A percentile compares a stretch with the other conserved stretches of the same genome.
Evolutionary conservation across 768 basidiomycete genomes (phyloP).

Genomic region (Trichaptum fuscoviolaceum): DNA sequence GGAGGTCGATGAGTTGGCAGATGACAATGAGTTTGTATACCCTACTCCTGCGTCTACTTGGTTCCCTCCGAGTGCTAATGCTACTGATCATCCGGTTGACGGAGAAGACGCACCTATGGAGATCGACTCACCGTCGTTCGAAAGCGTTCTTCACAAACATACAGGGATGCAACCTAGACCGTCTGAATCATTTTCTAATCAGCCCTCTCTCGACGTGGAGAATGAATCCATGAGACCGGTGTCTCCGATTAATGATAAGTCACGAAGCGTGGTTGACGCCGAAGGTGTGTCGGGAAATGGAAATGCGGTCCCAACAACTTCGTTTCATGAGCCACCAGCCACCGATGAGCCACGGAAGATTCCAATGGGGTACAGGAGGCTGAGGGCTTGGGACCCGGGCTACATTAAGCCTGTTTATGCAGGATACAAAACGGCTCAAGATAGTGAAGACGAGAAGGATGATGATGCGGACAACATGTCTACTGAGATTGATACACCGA

Average conservation of each 20-base stretch:
- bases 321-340: not conserved
- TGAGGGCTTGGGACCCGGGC: not conserved
- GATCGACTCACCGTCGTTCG: not conserved
- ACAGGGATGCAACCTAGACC: not conserved
- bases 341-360: not conserved
- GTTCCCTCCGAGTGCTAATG: not conserved
- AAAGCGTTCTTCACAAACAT: not conserved
- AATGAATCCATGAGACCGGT: not conserved
- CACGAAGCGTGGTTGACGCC: not conserved
- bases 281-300: not conserved
- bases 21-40: not conserved
- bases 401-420: not conserved
- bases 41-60: not conserved
- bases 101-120: not conserved
- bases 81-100: not conserved
- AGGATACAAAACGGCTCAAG: not conserved
- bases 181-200: not conserved
- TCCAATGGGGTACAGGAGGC: not conserved
- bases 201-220: not conserved
- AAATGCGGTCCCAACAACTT: not conserved
- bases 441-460: conserved; percentile 5
- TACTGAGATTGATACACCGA: not conserved
- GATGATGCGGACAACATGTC: not conserved
- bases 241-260: not conserved
- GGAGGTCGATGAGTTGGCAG: not conserved